Percentiles rank a stretch among this genome's conserved stretches.
phyloP scores from a whole-genome alignment of 768 basidiomycete species.

The Trichaptum fuscoviolaceum region DNA sequence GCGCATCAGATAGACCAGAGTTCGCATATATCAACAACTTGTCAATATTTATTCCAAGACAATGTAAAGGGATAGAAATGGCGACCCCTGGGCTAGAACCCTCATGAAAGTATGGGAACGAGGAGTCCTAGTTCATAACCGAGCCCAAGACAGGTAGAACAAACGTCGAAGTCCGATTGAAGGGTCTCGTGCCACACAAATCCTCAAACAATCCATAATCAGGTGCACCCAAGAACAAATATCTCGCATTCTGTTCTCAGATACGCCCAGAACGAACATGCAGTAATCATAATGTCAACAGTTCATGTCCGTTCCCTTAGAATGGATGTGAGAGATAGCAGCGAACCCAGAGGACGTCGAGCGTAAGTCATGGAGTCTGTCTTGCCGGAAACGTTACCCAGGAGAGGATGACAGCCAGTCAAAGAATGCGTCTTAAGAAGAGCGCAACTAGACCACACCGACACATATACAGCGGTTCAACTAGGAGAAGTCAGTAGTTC shows the following conservation, averaged over 20 bases:
- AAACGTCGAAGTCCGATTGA: neutral
- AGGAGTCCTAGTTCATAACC: slow-evolving; percentile 1
- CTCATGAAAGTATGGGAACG: neutral
- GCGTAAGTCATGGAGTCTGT: neutral
- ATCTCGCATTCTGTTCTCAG: neutral
- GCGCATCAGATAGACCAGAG: slow-evolving; percentile 1
- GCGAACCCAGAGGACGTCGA: neutral
- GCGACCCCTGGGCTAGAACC: slow-evolving; percentile 1
- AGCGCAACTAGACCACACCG: neutral
- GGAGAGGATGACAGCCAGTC: neutral
- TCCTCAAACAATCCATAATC: neutral
- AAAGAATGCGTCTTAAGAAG: neutral
- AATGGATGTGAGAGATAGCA: slow-evolving; percentile 1
- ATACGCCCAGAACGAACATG: slow-evolving; percentile 1
- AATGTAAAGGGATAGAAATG: neutral
- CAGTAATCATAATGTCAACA: neutral
- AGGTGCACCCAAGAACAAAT: neutral
- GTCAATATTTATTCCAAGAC: slow-evolving; percentile 3
- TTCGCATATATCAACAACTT: neutral
- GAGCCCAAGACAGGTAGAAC: slow-evolving; percentile 2
- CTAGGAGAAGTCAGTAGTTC: neutral
- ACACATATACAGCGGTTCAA: neutral
- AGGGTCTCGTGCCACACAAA: neutral
- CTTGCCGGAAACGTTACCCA: neutral
- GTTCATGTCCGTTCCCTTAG: neutral